Evolutionary conservation across 345 rosid species (phyloP).

Genomic region (Gossypium anomalum): DNA sequence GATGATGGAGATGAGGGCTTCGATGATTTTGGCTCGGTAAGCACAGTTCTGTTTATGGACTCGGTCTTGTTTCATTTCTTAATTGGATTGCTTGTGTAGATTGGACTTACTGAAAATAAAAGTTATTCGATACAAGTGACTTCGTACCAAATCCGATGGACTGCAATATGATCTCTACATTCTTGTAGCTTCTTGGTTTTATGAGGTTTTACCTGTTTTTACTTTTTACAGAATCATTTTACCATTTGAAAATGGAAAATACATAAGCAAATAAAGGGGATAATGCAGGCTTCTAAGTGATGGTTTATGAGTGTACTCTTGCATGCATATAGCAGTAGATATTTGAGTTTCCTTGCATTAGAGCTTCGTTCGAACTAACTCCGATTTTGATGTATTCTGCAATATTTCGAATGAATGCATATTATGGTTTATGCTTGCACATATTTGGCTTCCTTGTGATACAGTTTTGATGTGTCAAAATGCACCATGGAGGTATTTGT

Average conservation of each 20-base stretch:
- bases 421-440: background rate
- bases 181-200: background rate
- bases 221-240: no score
- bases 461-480: background rate
- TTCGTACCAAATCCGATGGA: background rate
- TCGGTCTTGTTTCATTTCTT: background rate
- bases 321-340: background rate
- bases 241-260: background rate
- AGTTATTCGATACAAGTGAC: background rate
- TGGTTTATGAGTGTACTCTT: background rate
- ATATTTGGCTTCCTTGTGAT: background rate
- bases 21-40: conserved; percentile 52
- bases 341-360: background rate
- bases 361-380: background rate
- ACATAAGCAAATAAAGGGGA: background rate
- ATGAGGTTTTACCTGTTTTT: no score
- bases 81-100: background rate
- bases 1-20: conserved; percentile 44
- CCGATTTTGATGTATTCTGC: background rate
- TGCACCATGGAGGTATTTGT: no score
- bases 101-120: background rate
- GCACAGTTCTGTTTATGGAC: conserved; percentile 12
- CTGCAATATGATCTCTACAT: background rate
- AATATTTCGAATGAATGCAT: no score
- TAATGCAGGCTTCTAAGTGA: background rate